Base-by-base conservation (phyloP, 176 grass and related monocot genomes). In the Carex cristatella region DNA sequence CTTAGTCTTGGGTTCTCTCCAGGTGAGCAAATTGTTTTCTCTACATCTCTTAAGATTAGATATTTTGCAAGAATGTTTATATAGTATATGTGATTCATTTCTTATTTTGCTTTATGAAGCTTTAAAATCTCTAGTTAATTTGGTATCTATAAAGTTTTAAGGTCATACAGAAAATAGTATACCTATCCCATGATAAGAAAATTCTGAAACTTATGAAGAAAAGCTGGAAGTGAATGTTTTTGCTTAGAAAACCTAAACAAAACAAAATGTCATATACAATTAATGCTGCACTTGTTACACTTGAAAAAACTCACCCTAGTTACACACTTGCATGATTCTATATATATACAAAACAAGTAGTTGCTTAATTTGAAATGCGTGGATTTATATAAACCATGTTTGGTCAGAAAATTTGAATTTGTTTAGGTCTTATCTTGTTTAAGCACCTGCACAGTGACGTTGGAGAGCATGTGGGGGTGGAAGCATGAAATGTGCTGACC, bases 1-100 rank as follows among this genome's bases (percentile, higher is more conserved):
- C 82, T 32, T 98, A 5, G 82, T 69, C 61, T 84, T 88, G 77
- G 84, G 91, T 14, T 84, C 84, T 5, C 91, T 98, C 2, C 95
- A 98, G 92, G 95, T 97, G 27, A 16, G 79, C 51, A 23, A 37
- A 42, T 13, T n/a, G 60, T 62, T 68, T 53, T 7, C 27, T 18
- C 54, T 62, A 23, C 11, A 28, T 48, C 23, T 35, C n/a, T 19
- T 35, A 31, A 61, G 15, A 40, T n/a, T 67, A 81, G 10, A 84
- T 72, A 11, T 51, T 10, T 51, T 55, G 73, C n/a, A 3, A 44
- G 42, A 57, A 6, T 11, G 3, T 57, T 48, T 79, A 10, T 8
- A 23, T 15, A 31, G 13, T 85, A 77, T 57, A 82, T 49, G 28
- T 54, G 15, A 65, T 35, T 15, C 15, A 60, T 6, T 51, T 75